Percentiles rank a stretch among this genome's conserved stretches.
Evolutionary conservation across 495 filamentous ascomycete species (phyloP).

Genomic region (Letharia columbiana): DNA sequence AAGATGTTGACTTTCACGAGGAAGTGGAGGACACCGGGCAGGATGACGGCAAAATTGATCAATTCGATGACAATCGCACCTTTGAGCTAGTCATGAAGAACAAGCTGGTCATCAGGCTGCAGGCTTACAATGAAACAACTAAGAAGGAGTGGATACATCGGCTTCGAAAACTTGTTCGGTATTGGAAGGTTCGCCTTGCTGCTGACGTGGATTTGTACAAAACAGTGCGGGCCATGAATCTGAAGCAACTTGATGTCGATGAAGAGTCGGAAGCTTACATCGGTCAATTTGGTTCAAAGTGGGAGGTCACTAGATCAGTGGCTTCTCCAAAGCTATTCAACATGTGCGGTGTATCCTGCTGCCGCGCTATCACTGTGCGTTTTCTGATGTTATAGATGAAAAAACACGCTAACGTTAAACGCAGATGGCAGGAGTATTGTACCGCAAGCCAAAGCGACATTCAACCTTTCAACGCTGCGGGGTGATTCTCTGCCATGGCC

Average conservation of each 20-base stretch:
- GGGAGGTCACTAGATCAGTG: conserved; percentile 60
- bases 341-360: conserved; percentile 57
- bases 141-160: conserved; percentile 59
- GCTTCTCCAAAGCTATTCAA: conserved; percentile 62
- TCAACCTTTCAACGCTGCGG: conserved; percentile 53
- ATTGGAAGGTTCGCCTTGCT: conserved; percentile 54
- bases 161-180: conserved; percentile 49
- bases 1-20: conserved; percentile 43
- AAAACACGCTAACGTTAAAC: conserved; percentile 6
- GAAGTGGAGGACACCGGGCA: conserved; percentile 37
- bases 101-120: conserved; percentile 56
- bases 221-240: conserved; percentile 49
- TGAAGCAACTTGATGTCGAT: conserved; percentile 57
- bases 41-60: conserved; percentile 45
- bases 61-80: conserved; percentile 50
- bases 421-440: conserved; percentile 56
- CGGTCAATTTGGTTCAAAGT: conserved; percentile 62
- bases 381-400: neutral
- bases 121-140: conserved; percentile 50
- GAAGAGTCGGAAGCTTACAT: conserved; percentile 61
- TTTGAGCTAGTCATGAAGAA: conserved; percentile 60
- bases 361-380: conserved; percentile 53
- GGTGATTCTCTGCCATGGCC: conserved; percentile 56
- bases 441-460: conserved; percentile 57
- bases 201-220: conserved; percentile 51